Evolutionary conservation across 2,329 filamentous ascomycete species (phyloP), one percentile per base, ranked within the genome.

Genomic region (Aquanectria penicillioides): DNA sequence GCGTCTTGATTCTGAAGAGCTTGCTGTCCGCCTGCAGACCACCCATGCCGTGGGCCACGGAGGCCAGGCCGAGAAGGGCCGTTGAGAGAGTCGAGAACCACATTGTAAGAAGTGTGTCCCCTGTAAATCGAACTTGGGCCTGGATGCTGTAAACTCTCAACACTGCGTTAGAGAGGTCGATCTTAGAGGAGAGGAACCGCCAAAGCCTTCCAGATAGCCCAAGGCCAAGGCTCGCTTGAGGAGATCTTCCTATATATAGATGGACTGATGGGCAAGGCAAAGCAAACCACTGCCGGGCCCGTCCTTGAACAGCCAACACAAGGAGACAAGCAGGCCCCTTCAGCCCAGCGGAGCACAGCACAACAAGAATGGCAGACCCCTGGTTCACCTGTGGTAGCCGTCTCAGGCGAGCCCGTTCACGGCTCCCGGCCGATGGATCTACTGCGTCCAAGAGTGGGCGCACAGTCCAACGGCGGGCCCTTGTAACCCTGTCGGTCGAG

Each of bases 11-110:
- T 23, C 60, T 50, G 20, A 70, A 70, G 15, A 36, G 54, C 47
- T 54, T 61, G 43, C 66, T 66, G 33, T 60, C 46, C 11, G 63
- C 58, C 22, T 51, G 46, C 6, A 67, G 53, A 3, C 66, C 68
- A 9, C 59, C 48, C 26, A 66, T 51, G 46, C 61, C 68, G 36
- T 46, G 52, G 31, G 43, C 63, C 12, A 58, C 59, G 20, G 57
- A 36, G 15, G 57, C 33, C 15, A 70, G 33, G 46, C 67, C 55
- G n/a, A 68, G 23, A 20, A 69, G 31, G 28, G 56, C 50, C 20
- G 57, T 37, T 5, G 60, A 60, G 44, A 69, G 12, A 23, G 40
- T 54, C 12, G 55, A 68, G 46, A 68, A 64, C 20, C 60, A 57
- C 68, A 70, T 70, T 12, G 4, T 57, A 29, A 43, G 22, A 18